Percentiles rank a stretch among this genome's conserved stretches.
Evolutionary conservation across 2,329 filamentous ascomycete species (phyloP).

Genomic region (Dryadomyces quercus-mongolicae): DNA sequence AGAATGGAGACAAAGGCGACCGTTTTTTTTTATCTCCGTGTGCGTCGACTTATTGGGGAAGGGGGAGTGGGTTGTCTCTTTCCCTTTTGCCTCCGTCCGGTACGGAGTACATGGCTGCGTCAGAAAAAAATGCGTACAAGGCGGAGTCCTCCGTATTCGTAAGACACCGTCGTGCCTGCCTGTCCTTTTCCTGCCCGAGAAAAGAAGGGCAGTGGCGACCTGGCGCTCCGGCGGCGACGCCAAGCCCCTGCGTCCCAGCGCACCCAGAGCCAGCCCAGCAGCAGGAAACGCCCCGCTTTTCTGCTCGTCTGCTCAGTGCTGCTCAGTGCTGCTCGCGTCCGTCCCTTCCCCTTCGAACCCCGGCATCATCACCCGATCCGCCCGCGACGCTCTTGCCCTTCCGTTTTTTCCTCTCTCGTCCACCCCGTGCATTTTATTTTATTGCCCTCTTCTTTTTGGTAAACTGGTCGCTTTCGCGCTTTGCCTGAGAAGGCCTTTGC

Average conservation of each 20-base stretch:
- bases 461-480: neutral
- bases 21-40: no score
- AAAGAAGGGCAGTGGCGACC: neutral
- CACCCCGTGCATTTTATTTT: neutral
- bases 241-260: conserved; percentile 1
- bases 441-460: neutral
- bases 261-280: neutral
- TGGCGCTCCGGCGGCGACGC: neutral
- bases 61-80: no score
- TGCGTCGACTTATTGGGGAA: no score
- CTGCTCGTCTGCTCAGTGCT: neutral
- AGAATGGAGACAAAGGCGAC: no score
- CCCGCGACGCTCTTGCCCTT: conserved; percentile 9
- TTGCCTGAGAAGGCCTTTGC: neutral
- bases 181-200: neutral
- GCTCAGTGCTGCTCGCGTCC: conserved; percentile 4
- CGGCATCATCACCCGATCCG: conserved; percentile 17
- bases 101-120: no score
- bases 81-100: no score
- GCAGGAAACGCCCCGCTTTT: neutral
- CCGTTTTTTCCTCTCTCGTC: neutral
- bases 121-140: neutral
- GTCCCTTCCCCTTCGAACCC: conserved; percentile 10
- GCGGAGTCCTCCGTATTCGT: neutral
- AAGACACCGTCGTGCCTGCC: neutral